These are phyloP conservation scores for Thraustochytrium sp. DNA, from an alignment of 352 stramenopile species.

Conservation along the genomic window DNA sequence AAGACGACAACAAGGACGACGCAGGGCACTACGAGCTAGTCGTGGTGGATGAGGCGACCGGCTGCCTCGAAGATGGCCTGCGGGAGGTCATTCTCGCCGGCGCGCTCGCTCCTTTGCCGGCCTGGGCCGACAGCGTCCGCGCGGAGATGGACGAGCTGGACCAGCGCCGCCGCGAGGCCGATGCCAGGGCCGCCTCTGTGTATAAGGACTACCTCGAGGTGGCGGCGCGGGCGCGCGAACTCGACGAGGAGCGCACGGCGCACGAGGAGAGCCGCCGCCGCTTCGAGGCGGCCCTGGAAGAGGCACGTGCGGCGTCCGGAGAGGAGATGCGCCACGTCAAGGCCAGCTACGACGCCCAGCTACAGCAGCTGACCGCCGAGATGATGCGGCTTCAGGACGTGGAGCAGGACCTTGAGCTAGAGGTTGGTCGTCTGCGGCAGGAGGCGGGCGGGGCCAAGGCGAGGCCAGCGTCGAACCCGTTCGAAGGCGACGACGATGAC, in stretches of 20 bases:
- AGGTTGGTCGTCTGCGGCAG: not conserved
- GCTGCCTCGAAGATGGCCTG: not conserved
- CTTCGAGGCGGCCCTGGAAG: not conserved
- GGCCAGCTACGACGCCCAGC: constrained; percentile 16
- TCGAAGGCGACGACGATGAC: too few species aligned
- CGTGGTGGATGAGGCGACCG: not conserved
- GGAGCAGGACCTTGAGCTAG: not conserved
- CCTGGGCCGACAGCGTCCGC: not conserved
- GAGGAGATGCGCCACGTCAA: not conserved
- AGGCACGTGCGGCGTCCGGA: not conserved
- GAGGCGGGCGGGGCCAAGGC: too few species aligned
- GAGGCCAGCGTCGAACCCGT: too few species aligned
- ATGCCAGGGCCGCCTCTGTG: not conserved
- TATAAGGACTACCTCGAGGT: not conserved
- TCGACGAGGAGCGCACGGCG: not conserved
- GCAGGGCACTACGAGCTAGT: not conserved
- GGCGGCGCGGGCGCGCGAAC: not conserved
- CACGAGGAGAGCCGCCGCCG: not conserved
- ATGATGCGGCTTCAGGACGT: constrained; percentile 23
- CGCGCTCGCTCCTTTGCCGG: not conserved
- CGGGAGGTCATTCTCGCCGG: not conserved
- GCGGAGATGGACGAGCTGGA: not conserved
- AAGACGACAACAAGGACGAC: too few species aligned
- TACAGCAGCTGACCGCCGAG: not conserved
- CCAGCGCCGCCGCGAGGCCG: not conserved